These are phyloP conservation scores for Dryadomyces sulphureus DNA, from an alignment of 2,329 filamentous ascomycete species.

Conservation along the genomic window DNA sequence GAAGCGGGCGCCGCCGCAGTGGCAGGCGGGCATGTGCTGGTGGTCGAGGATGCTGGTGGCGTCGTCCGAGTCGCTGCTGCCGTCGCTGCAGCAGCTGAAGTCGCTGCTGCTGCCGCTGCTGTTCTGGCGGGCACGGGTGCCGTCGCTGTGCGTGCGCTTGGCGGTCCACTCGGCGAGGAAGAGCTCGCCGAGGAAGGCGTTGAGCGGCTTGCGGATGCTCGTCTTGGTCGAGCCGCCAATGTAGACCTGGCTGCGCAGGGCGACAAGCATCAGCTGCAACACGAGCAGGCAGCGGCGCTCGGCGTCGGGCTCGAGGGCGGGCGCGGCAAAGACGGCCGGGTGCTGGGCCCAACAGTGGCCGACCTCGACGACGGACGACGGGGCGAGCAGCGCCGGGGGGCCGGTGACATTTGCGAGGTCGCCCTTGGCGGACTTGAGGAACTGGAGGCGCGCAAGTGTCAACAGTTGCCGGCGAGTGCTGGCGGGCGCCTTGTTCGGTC, in stretches of 20 bases:
- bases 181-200: conserved; percentile 36
- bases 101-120: neutral
- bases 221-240: conserved; percentile 27
- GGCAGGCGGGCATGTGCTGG: conserved; percentile 5
- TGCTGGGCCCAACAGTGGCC: conserved; percentile 35
- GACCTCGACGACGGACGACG: conserved; percentile 34
- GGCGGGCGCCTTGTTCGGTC: neutral
- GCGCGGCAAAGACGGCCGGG: conserved; percentile 30
- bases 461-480: too few relatives aligned
- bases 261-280: conserved; percentile 30
- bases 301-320: conserved; percentile 27
- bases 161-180: conserved; percentile 26
- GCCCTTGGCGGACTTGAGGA: conserved; percentile 25
- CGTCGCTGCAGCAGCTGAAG: neutral
- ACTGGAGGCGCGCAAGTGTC: too few relatives aligned
- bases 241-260: conserved; percentile 31
- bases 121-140: conserved; percentile 14
- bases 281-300: conserved; percentile 29
- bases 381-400: conserved; percentile 32
- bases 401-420: conserved; percentile 37
- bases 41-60: neutral
- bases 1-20: conserved; percentile 2
- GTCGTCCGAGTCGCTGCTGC: neutral
- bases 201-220: conserved; percentile 37
- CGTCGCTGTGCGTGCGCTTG: neutral